phyloP scores from a whole-genome alignment of 2,329 filamentous ascomycete genomes.

The Cladosporium sp. region DNA sequence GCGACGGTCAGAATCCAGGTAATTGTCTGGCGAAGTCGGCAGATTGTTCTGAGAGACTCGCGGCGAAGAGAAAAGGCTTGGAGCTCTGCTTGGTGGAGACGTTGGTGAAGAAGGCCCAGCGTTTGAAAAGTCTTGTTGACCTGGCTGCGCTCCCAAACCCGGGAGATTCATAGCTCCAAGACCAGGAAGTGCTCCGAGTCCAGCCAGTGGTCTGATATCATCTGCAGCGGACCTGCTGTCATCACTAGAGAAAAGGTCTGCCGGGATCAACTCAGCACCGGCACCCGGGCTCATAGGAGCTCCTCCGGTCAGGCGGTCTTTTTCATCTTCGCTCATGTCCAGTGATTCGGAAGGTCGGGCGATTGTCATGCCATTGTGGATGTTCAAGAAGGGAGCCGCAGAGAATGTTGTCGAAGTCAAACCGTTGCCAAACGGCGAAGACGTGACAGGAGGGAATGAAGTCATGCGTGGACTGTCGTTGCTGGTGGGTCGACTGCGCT shows the following conservation, averaged over 20 bases:
- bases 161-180: slow-evolving; percentile 40
- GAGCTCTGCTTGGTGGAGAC: slow-evolving; percentile 45
- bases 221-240: slow-evolving; percentile 27
- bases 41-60: slow-evolving; percentile 48
- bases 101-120: slow-evolving; percentile 46
- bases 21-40: slow-evolving; percentile 42
- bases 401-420: slow-evolving; percentile 25
- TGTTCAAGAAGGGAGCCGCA: slow-evolving; percentile 54
- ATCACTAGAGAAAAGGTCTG: slow-evolving; percentile 52
- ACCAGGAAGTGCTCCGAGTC: slow-evolving; percentile 40
- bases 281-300: slow-evolving; percentile 78
- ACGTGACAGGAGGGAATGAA: slow-evolving; percentile 24
- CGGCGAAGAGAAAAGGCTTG: slow-evolving; percentile 50
- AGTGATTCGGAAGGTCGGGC: slow-evolving; percentile 45
- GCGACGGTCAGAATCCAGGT: slow-evolving; percentile 46
- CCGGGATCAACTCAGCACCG: slow-evolving; percentile 67
- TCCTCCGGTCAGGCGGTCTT: slow-evolving; percentile 60
- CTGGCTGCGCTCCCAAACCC: slow-evolving; percentile 24
- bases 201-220: slow-evolving; percentile 33
- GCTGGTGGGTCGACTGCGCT: slow-evolving; percentile 37
- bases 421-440: slow-evolving; percentile 17
- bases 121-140: slow-evolving; percentile 23
- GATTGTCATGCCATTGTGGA: slow-evolving; percentile 63
- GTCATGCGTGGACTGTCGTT: slow-evolving; percentile 32
- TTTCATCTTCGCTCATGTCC: slow-evolving; percentile 61